phyloP scores from a whole-genome alignment of 495 filamentous ascomycete species.

The Penicillium simplicissimum region DNA sequence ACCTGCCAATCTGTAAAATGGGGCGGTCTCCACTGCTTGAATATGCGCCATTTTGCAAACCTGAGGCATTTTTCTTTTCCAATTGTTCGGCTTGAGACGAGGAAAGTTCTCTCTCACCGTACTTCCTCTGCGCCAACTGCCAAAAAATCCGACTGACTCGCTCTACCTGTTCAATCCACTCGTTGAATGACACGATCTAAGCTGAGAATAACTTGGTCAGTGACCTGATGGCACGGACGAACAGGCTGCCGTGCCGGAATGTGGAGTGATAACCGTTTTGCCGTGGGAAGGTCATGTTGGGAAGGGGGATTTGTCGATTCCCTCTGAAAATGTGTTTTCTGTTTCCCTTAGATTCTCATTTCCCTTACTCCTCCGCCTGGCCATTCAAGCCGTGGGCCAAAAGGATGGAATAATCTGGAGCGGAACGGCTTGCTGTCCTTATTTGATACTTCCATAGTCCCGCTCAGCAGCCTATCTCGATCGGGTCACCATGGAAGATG shows the following conservation, averaged over 20 bases:
- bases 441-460: not conserved
- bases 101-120: not conserved
- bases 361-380: too few species aligned
- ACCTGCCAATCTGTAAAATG: conserved; percentile 5
- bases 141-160: not conserved
- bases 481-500: not conserved
- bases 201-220: not conserved
- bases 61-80: conserved; percentile 33
- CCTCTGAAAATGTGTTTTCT: not conserved
- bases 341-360: too few species aligned
- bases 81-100: conserved; percentile 15
- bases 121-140: not conserved
- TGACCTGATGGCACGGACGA: not conserved
- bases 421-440: not conserved
- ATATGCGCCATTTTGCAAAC: conserved; percentile 32
- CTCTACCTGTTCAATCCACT: not conserved
- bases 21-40: conserved; percentile 14
- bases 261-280: not conserved
- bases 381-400: not conserved
- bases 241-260: not conserved
- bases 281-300: not conserved
- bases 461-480: not conserved
- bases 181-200: not conserved
- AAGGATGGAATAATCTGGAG: not conserved
- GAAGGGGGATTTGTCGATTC: not conserved